These are phyloP conservation scores for Rhodosporidiobolus odoratus DNA, from an alignment of 768 basidiomycete species.

Conservation along the genomic window DNA sequence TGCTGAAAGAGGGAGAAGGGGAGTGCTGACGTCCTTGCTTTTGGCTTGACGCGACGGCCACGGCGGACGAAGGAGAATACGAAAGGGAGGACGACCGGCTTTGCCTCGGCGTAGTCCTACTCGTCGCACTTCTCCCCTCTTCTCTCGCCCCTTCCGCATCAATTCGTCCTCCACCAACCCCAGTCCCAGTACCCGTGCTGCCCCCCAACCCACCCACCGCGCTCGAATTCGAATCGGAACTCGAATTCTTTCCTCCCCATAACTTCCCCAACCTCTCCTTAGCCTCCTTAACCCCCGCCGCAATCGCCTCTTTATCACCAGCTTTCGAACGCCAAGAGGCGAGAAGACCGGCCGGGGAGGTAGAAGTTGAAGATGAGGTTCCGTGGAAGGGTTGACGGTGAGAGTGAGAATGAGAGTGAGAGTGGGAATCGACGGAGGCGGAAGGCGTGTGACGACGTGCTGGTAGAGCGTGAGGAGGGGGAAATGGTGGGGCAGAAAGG, in stretches of 20 bases:
- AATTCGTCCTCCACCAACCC: no score
- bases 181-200: no score
- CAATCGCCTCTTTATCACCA: constrained; percentile 76
- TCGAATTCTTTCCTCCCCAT: constrained; percentile 86
- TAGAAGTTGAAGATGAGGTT: not conserved
- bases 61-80: not conserved
- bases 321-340: constrained; percentile 63
- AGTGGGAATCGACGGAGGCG: constrained; percentile 15
- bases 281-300: constrained; percentile 59
- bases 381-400: not conserved
- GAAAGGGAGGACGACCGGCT: not conserved
- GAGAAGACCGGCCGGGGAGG: constrained; percentile 53
- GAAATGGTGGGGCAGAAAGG: not conserved
- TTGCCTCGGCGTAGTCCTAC: not conserved
- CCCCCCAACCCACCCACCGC: not conserved
- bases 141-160: no score
- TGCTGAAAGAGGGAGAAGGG: not conserved
- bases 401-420: constrained; percentile 42
- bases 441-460: not conserved
- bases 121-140: not conserved
- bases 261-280: constrained; percentile 88
- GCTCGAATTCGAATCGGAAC: constrained; percentile 46
- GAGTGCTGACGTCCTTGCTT: not conserved
- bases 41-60: no score
- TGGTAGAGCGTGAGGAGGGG: not conserved